Conservation (phyloP, 257 asterid species). For the Misopates orontium region DNA sequence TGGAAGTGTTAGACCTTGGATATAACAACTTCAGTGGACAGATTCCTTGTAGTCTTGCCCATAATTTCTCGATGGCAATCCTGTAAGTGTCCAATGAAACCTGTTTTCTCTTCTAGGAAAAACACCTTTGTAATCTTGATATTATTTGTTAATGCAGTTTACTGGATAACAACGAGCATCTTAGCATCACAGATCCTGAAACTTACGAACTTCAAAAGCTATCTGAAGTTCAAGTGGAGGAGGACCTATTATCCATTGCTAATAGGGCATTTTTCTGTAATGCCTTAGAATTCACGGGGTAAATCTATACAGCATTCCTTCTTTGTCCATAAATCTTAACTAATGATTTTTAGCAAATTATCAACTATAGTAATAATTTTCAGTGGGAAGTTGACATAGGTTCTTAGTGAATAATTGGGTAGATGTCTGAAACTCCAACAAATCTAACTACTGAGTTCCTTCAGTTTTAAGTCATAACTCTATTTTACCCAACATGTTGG, state of each 20-base stretch:
- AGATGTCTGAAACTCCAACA: background rate
- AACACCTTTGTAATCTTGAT: background rate
- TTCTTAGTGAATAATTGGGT: background rate
- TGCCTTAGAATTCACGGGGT: conserved; percentile 41
- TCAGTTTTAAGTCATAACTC: background rate
- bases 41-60: conserved; percentile 56
- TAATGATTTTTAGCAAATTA: background rate
- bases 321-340: background rate
- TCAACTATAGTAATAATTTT: background rate
- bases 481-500: conserved; percentile 1
- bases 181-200: conserved; percentile 41
- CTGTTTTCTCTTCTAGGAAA: conserved; percentile 3
- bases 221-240: conserved; percentile 61
- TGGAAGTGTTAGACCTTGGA: conserved; percentile 82
- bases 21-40: conserved; percentile 77
- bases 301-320: conserved; percentile 22
- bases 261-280: conserved; percentile 32
- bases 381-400: background rate
- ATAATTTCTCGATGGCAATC: conserved; percentile 48
- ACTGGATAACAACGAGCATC: conserved; percentile 66
- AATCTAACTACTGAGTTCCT: background rate
- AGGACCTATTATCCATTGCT: conserved; percentile 35
- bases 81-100: conserved; percentile 45
- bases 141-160: conserved; percentile 69
- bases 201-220: conserved; percentile 46